phyloP scores from a whole-genome alignment of 805 yeast genomes.

The Saccharomycopsis olivae region DNA sequence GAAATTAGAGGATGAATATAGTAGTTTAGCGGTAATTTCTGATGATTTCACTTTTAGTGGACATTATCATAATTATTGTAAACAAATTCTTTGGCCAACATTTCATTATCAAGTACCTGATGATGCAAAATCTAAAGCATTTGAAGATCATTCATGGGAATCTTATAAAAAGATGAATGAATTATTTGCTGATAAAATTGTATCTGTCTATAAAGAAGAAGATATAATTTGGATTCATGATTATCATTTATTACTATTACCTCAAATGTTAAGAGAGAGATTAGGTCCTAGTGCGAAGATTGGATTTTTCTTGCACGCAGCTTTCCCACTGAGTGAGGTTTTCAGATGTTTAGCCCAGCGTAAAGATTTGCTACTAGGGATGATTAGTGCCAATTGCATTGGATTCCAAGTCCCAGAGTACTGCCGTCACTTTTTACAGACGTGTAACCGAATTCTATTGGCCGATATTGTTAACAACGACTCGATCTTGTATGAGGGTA shows the following conservation, averaged over 20 bases:
- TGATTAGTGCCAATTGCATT: constrained; percentile 80
- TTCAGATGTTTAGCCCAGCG: constrained; percentile 91
- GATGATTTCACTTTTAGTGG: constrained; percentile 79
- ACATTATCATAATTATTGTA: constrained; percentile 84
- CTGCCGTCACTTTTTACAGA: constrained; percentile 86
- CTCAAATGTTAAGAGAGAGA: constrained; percentile 65
- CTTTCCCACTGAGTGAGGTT: constrained; percentile 93
- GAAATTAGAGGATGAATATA: constrained; percentile 36
- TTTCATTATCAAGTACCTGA: constrained; percentile 91
- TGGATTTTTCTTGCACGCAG: constrained; percentile 85
- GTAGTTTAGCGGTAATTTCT: constrained; percentile 58
- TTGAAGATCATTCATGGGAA: constrained; percentile 92
- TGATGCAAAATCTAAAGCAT: constrained; percentile 85
- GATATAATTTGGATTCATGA: constrained; percentile 91
- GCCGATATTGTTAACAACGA: constrained; percentile 62
- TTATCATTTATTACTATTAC: constrained; percentile 81
- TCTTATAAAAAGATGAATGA: constrained; percentile 70
- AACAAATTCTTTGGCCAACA: constrained; percentile 94
- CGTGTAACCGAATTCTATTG: constrained; percentile 71
- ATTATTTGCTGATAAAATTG: constrained; percentile 65
- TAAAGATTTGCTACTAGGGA: constrained; percentile 61
- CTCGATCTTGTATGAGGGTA: constrained; percentile 47
- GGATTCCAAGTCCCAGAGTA: constrained; percentile 90
- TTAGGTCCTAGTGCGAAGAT: constrained; percentile 70
- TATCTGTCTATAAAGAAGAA: constrained; percentile 55